Evolutionary conservation across 768 basidiomycete genomes (phyloP), one percentile per base, ranked within the genome.

Genomic region (Boletus vermiculosoides): DNA sequence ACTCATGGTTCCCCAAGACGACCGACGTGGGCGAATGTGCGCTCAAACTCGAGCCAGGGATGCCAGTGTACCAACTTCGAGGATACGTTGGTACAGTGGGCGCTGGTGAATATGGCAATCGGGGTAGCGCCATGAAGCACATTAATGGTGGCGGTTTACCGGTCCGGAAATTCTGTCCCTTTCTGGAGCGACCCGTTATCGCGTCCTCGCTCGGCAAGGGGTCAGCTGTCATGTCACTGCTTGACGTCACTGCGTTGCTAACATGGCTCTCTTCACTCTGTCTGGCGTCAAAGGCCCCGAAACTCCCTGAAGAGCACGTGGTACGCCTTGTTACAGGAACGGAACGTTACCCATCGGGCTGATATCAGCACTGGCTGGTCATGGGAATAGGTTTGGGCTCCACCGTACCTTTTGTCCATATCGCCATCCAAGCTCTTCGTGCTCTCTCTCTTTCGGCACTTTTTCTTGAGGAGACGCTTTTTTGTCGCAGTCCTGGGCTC

Each of bases 281-380:
- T 28, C 40, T 31, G 41, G 50, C 3, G 1, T 30, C n/a, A 20
- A 45, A 18, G 16, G 45, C 23, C 6, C 62, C 54, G 5, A 50
- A 61, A 12, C 46, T 25, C 0, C 51, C 44, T 5, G 66, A 59
- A 15, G 65, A 66, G 6, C 20, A 59, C 30, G 58, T 62, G 45
- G 46, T 49, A 16, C 28, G 50, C 41, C 57, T 65, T 2, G 34
- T 28, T 37, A 61, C 66, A 47, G 53, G 13, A 45, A 36, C 20
- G 11, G 7, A 36, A 5, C n/a, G 20, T 42, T 4, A 37, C 13
- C 6, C 23, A 18, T 44, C 13, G 10, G 39, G 36, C 20, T 9
- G n/a, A 52, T 11, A 16, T 25, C 49, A 33, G 40, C 23, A 20
- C 18, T 2, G 16, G n/a, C 1, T 28, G 8, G 48, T 25, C 39